A percentile compares a stretch with the other conserved stretches of the same genome.
phyloP scores from a whole-genome alignment of 2,329 filamentous ascomycete genomes.

The Diaporthe citri region DNA sequence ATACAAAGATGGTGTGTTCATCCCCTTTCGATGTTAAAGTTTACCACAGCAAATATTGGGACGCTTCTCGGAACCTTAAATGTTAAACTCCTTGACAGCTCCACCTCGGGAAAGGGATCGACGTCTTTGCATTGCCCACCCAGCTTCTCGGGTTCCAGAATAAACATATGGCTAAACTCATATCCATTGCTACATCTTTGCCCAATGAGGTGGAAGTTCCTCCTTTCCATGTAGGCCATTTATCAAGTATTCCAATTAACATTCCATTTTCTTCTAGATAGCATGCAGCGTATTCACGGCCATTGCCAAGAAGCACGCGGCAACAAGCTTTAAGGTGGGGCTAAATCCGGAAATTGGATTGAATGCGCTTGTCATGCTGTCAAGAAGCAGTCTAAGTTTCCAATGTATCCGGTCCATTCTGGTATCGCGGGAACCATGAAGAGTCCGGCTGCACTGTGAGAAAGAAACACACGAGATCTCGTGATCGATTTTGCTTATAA shows the following conservation, averaged over 20 bases:
- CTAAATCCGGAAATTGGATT: background rate
- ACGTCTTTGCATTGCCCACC: background rate
- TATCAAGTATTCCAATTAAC: background rate
- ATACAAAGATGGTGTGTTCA: background rate
- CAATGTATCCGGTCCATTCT: background rate
- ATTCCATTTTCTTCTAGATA: background rate
- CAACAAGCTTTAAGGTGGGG: slow-evolving; percentile 7
- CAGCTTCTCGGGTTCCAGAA: background rate
- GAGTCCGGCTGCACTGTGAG: background rate
- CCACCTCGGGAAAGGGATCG: background rate
- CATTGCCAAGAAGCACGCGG: background rate
- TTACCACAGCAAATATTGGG: background rate
- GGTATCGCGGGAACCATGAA: background rate
- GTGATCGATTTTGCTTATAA: no score
- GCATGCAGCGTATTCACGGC: background rate
- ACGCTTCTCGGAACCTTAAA: slow-evolving; percentile 3
- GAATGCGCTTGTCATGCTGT: background rate
- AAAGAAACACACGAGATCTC: background rate
- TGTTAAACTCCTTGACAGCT: background rate
- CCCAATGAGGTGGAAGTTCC: rapidly evolving
- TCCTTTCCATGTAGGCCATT: rapidly evolving
- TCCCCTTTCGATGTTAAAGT: slow-evolving; percentile 14
- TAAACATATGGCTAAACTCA: background rate
- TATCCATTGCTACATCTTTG: background rate
- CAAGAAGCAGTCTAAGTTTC: background rate